Evolutionary conservation across 1,139 yeast species (phyloP).

Genomic region (Candida sojae): DNA sequence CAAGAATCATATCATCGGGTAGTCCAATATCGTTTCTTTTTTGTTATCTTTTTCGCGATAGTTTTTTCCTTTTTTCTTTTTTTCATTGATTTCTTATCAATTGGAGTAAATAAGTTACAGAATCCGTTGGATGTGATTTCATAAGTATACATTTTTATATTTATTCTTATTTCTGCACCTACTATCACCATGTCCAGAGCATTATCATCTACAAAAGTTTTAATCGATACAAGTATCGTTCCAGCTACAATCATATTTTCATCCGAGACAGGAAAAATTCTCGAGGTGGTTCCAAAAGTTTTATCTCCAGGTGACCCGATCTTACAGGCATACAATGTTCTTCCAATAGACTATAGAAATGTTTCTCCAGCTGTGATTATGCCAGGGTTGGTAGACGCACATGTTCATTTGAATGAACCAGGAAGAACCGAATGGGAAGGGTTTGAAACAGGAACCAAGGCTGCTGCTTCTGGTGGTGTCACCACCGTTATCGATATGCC

Average conservation of each 20-base stretch:
- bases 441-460: slow-evolving; percentile 86
- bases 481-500: slow-evolving; percentile 98
- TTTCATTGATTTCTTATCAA: slow-evolving; percentile 1
- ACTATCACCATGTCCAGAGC: slow-evolving; percentile 56
- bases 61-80: neutral
- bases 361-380: slow-evolving; percentile 68
- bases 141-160: no score
- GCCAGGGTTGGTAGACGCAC: slow-evolving; percentile 93
- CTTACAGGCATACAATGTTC: slow-evolving; percentile 43
- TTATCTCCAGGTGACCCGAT: slow-evolving; percentile 38
- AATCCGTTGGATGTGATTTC: neutral
- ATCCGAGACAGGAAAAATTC: slow-evolving; percentile 62
- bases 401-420: slow-evolving; percentile 92
- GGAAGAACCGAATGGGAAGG: slow-evolving; percentile 98
- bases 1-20: neutral
- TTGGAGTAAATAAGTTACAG: neutral
- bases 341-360: slow-evolving; percentile 44
- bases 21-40: neutral
- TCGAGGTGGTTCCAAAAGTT: slow-evolving; percentile 45
- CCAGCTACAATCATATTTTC: slow-evolving; percentile 75
- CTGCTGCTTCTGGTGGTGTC: slow-evolving; percentile 95
- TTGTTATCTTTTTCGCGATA: neutral
- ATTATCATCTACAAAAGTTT: slow-evolving; percentile 64
- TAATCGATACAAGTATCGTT: slow-evolving; percentile 47
- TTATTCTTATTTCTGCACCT: neutral